Conservation (phyloP, 139 green algal genomes). For the Diplosphaera chodatii region DNA sequence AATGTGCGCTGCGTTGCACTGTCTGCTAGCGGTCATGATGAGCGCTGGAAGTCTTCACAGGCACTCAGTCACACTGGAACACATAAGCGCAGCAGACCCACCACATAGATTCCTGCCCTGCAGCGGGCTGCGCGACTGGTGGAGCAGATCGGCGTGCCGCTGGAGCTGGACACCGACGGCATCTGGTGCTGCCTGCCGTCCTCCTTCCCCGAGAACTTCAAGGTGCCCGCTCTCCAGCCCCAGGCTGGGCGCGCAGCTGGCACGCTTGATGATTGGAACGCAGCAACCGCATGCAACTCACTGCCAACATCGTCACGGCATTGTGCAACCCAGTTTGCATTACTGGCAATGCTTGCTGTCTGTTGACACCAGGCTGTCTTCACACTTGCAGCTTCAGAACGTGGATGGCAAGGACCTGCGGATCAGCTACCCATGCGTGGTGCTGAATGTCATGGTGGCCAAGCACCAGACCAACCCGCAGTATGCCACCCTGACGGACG, state of each 20-base stretch:
- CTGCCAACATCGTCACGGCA: too few species aligned
- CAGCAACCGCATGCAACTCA: too few species aligned
- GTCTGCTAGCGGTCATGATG: too few species aligned
- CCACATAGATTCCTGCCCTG: too few species aligned
- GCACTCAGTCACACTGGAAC: too few species aligned
- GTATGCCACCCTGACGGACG: conserved; percentile 67
- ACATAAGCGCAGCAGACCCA: too few species aligned
- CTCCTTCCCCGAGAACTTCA: conserved; percentile 94
- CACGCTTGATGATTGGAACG: too few species aligned
- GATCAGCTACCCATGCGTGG: conserved; percentile 90
- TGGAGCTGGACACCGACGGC: conserved; percentile 98
- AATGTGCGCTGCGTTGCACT: conserved; percentile 33
- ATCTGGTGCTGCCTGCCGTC: conserved; percentile 94
- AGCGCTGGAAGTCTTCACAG: too few species aligned
- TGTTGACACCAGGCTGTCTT: too few species aligned
- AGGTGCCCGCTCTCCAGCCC: conserved; percentile 20
- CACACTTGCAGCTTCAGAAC: conserved; percentile 48
- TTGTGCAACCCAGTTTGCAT: too few species aligned
- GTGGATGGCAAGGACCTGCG: conserved; percentile 60
- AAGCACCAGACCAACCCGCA: conserved; percentile 95
- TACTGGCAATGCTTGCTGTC: too few species aligned
- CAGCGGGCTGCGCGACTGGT: conserved; percentile 71
- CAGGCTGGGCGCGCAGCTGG: too few species aligned
- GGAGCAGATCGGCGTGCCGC: conserved; percentile 69
- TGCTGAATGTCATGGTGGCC: conserved; percentile 96